These are phyloP conservation scores for Calonectria multiphialidica DNA, from an alignment of 2,329 filamentous ascomycete species.

Conservation along the genomic window DNA sequence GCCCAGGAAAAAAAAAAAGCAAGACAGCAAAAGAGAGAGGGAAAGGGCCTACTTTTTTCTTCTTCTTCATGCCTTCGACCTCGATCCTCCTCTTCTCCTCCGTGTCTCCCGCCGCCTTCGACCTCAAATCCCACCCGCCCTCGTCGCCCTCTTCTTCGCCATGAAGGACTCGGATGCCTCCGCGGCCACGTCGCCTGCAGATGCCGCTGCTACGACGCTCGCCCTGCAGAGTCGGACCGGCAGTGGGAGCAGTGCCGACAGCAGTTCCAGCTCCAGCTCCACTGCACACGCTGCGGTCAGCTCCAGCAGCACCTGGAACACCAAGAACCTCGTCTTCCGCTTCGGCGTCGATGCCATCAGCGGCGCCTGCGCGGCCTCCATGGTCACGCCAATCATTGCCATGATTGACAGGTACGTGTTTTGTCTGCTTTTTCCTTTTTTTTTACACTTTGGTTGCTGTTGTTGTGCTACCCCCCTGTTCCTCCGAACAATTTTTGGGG, in stretches of 20 bases:
- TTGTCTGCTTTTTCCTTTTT: neutral
- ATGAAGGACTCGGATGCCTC: conserved; percentile 23
- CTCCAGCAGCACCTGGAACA: conserved; percentile 72
- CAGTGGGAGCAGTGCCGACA: conserved; percentile 13
- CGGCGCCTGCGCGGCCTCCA: conserved; percentile 77
- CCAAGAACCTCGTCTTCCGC: conserved; percentile 75
- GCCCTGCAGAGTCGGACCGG: conserved; percentile 23
- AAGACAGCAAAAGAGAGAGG: neutral
- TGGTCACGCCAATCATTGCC: conserved; percentile 87
- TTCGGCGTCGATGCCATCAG: conserved; percentile 76
- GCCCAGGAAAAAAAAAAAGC: neutral
- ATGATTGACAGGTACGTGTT: conserved; percentile 82
- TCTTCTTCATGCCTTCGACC: neutral
- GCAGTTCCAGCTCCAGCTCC: conserved; percentile 15
- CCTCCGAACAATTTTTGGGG: neutral
- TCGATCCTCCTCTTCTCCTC: neutral
- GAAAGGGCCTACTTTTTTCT: neutral
- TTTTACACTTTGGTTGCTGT: neutral
- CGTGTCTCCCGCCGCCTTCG: neutral
- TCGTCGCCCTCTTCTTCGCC: neutral
- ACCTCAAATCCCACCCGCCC: conserved; percentile 1
- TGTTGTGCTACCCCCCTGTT: neutral
- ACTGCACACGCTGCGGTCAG: neutral
- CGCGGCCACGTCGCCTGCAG: conserved; percentile 16
- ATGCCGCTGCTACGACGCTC: conserved; percentile 23